Conservation (phyloP, 345 rosid genomes). For the Citrus cavaleriei region DNA sequence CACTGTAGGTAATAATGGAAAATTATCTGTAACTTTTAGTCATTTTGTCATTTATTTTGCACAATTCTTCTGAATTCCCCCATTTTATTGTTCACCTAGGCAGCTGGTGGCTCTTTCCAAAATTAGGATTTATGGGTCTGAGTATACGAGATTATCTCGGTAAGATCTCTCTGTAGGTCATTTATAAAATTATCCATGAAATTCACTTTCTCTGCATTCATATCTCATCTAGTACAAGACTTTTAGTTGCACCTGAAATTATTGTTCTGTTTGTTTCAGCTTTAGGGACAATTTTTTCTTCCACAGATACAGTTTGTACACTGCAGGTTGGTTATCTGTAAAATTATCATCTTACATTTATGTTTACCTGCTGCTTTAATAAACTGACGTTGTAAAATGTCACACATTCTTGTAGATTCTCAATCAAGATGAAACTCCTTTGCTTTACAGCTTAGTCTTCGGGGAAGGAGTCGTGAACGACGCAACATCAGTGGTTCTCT, state of each 20-base stretch:
- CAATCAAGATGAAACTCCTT: conserved; percentile 85
- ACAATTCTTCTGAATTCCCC: conserved; percentile 3
- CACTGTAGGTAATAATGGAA: conserved; percentile 47
- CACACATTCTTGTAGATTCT: conserved; percentile 49
- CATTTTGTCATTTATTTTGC: neutral
- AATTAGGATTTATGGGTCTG: conserved; percentile 55
- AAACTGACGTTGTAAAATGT: neutral
- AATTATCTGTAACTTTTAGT: neutral
- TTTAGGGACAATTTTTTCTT: conserved; percentile 81
- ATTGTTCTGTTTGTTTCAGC: conserved; percentile 42
- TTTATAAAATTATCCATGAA: neutral
- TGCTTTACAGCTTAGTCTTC: conserved; percentile 81
- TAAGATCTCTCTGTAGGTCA: conserved; percentile 20
- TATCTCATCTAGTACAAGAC: neutral
- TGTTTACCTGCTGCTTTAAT: neutral
- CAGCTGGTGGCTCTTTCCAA: conserved; percentile 76
- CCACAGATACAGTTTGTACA: conserved; percentile 93
- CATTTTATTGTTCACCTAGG: conserved; percentile 42
- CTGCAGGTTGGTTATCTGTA: conserved; percentile 59
- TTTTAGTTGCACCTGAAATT: conserved; percentile 12
- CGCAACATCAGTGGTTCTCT: conserved; percentile 83
- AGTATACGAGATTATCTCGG: conserved; percentile 67
- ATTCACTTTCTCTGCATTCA: neutral
- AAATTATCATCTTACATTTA: conserved; percentile 1
- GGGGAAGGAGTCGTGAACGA: conserved; percentile 98